Percentiles rank a stretch among this genome's conserved stretches.
phyloP scores from a whole-genome alignment of 169 alveolate genomes.

The Eimeria falciformis region DNA sequence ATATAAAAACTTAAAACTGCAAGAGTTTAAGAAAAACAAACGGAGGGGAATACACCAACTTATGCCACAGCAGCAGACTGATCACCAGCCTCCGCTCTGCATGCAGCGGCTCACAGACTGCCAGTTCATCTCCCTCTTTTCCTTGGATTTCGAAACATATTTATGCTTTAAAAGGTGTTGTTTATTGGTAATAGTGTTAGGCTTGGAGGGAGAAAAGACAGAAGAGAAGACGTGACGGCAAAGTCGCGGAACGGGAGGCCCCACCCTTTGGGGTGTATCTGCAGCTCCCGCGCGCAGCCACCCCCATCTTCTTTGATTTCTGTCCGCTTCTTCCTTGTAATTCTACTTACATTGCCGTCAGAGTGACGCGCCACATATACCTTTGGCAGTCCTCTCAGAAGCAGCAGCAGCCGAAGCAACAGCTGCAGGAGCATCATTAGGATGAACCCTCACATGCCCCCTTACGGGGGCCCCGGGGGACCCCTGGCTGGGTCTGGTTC shows the following conservation, averaged over 20 bases:
- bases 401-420: neutral
- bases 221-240: neutral
- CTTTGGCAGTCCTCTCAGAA: neutral
- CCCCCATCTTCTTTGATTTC: neutral
- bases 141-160: too few relatives aligned
- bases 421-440: neutral
- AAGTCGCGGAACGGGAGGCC: constrained; percentile 8
- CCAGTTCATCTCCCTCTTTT: neutral
- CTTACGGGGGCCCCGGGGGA: constrained; percentile 7
- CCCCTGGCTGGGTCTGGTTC: neutral
- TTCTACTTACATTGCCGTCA: neutral
- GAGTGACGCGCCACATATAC: neutral
- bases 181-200: neutral
- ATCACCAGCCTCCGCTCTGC: neutral
- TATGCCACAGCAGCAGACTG: neutral
- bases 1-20: too few relatives aligned
- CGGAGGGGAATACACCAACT: too few relatives aligned
- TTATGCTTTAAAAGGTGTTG: neutral
- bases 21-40: too few relatives aligned
- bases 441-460: constrained; percentile 3
- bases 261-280: neutral
- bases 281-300: neutral
- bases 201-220: too few relatives aligned
- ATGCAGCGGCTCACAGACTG: neutral
- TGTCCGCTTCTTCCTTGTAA: neutral